These are phyloP conservation scores for Cryptococcus sp. DNA, from an alignment of 1,284 basidiomycete genomes.

Conservation along the genomic window DNA sequence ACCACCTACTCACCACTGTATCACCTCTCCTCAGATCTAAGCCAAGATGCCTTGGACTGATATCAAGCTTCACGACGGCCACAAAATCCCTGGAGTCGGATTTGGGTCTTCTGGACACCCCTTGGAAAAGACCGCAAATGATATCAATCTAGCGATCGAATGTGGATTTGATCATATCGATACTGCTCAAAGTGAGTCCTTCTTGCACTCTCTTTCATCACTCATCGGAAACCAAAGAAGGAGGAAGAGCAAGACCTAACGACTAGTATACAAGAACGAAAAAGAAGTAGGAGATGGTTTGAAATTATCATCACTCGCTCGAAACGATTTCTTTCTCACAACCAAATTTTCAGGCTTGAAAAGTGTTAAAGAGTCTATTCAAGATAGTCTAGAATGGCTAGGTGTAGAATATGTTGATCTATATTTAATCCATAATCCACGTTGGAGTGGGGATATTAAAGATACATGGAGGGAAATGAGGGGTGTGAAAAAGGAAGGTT, in stretches of 20 bases:
- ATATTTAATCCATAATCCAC: constrained; percentile 58
- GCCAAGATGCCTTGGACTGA: constrained; percentile 27
- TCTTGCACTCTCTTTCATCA: background rate
- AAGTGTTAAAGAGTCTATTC: constrained; percentile 56
- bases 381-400: constrained; percentile 60
- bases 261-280: constrained; percentile 40
- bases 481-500: constrained; percentile 55
- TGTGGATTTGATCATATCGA: constrained; percentile 47
- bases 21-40: background rate
- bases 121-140: constrained; percentile 24
- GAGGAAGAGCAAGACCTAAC: constrained; percentile 6
- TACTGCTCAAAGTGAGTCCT: constrained; percentile 39
- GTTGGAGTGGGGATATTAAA: constrained; percentile 54
- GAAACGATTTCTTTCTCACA: constrained; percentile 53
- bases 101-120: constrained; percentile 46
- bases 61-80: constrained; percentile 46
- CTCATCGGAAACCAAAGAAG: background rate
- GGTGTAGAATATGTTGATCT: constrained; percentile 65
- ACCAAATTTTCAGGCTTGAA: constrained; percentile 61
- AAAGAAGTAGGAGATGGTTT: constrained; percentile 51
- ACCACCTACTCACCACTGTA: background rate
- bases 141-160: constrained; percentile 43
- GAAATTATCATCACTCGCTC: constrained; percentile 48
- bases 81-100: constrained; percentile 43
- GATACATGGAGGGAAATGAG: constrained; percentile 62